Percentiles rank a stretch among this genome's conserved stretches.
These are phyloP conservation scores for Cronartium ribicola DNA, from an alignment of 1,284 basidiomycete genomes.

Conservation along the genomic window DNA sequence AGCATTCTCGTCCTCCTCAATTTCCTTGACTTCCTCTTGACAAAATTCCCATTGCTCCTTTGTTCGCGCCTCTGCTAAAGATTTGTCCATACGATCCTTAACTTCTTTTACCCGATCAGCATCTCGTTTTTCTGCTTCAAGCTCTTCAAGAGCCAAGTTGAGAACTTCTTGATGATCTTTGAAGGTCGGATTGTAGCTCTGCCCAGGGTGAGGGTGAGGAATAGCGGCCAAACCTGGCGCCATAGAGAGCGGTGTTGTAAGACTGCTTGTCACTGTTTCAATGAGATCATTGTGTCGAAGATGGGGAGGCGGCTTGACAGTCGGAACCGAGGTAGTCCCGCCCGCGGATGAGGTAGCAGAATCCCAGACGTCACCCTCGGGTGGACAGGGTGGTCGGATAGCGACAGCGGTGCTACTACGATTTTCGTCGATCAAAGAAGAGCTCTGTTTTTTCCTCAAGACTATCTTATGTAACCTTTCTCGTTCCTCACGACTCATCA, in stretches of 20 bases:
- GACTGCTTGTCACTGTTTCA: neutral
- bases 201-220: conserved; percentile 32
- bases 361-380: conserved; percentile 18
- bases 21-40: conserved; percentile 20
- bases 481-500: conserved; percentile 9
- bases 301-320: conserved; percentile 18
- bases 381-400: conserved; percentile 18
- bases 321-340: neutral
- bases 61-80: neutral
- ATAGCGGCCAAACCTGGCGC: conserved; percentile 20
- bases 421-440: conserved; percentile 28
- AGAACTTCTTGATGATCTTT: conserved; percentile 35
- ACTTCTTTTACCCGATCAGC: neutral
- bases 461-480: conserved; percentile 33
- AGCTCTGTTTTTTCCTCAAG: conserved; percentile 9
- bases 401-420: conserved; percentile 24
- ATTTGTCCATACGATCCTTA: conserved; percentile 19
- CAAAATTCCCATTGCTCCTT: conserved; percentile 29
- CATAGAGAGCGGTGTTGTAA: neutral
- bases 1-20: conserved; percentile 20
- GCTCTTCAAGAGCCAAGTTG: conserved; percentile 3
- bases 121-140: conserved; percentile 24
- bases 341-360: neutral
- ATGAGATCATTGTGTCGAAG: conserved; percentile 4
- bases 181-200: conserved; percentile 32